A percentile compares a stretch with the other conserved stretches of the same genome.
Conservation (phyloP, 148 eudicot species). For the Dianthus caryophyllus region DNA sequence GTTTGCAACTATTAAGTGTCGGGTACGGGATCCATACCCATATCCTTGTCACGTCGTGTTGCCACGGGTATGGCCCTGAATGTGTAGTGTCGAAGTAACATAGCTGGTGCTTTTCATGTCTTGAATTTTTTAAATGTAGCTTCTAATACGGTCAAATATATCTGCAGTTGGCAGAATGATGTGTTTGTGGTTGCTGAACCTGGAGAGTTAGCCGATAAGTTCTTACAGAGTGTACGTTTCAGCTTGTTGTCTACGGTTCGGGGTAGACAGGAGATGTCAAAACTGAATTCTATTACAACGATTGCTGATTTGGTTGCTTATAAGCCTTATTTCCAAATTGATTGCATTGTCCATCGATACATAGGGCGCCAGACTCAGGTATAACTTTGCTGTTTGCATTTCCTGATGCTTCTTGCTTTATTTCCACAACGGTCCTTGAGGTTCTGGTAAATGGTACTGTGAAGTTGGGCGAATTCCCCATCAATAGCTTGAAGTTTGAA, state of each 20-base stretch:
- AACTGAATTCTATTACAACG: slow-evolving; percentile 58
- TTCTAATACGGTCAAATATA: slow-evolving; percentile 1
- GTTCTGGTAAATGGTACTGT: too few species aligned
- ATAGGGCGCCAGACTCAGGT: slow-evolving; percentile 99
- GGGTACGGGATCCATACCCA: too few species aligned
- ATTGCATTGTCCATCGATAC: slow-evolving; percentile 84
- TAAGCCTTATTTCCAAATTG: slow-evolving; percentile 90
- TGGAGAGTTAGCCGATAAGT: slow-evolving; percentile 94
- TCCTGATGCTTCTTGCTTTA: background rate
- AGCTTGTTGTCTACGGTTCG: slow-evolving; percentile 70
- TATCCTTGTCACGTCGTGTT: too few species aligned
- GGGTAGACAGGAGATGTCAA: slow-evolving; percentile 68
- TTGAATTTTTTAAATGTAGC: slow-evolving; percentile 7
- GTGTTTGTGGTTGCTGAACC: slow-evolving; percentile 99
- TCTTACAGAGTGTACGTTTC: slow-evolving; percentile 81
- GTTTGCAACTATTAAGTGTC: too few species aligned
- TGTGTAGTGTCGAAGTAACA: too few species aligned
- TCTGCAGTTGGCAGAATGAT: slow-evolving; percentile 95
- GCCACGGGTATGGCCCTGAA: too few species aligned
- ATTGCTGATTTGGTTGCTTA: slow-evolving; percentile 81
- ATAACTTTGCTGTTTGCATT: slow-evolving; percentile 17
- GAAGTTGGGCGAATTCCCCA: too few species aligned
- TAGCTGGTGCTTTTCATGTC: slow-evolving; percentile 5
- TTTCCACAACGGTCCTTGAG: too few species aligned
- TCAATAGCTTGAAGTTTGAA: too few species aligned